Evolutionary conservation across 2,329 filamentous ascomycete genomes (phyloP).

Genomic region (Hyphodiscus sp.): DNA sequence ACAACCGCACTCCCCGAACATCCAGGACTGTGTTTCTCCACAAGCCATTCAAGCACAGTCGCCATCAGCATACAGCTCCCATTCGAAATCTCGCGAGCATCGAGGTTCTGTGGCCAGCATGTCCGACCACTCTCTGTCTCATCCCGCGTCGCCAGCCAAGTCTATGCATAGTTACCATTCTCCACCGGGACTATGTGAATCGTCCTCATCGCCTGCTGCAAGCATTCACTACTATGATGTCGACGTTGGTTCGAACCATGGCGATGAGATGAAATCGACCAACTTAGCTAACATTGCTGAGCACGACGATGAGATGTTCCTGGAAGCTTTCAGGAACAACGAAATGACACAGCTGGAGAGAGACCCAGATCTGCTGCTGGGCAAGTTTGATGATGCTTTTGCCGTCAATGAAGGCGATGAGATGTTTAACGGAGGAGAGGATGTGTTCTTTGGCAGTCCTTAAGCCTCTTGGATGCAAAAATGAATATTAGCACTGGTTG

Average conservation of each 20-base stretch:
- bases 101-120: conserved; percentile 12
- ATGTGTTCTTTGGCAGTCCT: conserved; percentile 30
- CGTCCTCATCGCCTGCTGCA: conserved; percentile 47
- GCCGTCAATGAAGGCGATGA: conserved; percentile 14
- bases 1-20: conserved; percentile 18
- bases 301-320: conserved; percentile 31
- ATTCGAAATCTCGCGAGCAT: conserved; percentile 19
- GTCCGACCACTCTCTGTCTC: conserved; percentile 27
- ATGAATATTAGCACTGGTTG: neutral
- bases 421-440: conserved; percentile 22
- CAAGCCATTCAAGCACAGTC: conserved; percentile 25
- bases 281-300: conserved; percentile 22
- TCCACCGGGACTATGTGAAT: conserved; percentile 54
- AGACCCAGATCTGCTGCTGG: conserved; percentile 26
- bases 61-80: conserved; percentile 23
- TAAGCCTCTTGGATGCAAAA: conserved; percentile 8
- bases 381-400: conserved; percentile 28
- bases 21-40: conserved; percentile 26
- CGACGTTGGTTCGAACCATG: conserved; percentile 18
- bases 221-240: conserved; percentile 27
- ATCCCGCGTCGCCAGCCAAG: conserved; percentile 43
- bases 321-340: conserved; percentile 27
- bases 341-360: conserved; percentile 24
- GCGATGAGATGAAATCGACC: conserved; percentile 13
- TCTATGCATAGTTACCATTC: conserved; percentile 45